Percentiles rank a stretch among this genome's conserved stretches.
Evolutionary conservation across 2,329 filamentous ascomycete genomes (phyloP).

Genomic region (Emergomyces africanus): DNA sequence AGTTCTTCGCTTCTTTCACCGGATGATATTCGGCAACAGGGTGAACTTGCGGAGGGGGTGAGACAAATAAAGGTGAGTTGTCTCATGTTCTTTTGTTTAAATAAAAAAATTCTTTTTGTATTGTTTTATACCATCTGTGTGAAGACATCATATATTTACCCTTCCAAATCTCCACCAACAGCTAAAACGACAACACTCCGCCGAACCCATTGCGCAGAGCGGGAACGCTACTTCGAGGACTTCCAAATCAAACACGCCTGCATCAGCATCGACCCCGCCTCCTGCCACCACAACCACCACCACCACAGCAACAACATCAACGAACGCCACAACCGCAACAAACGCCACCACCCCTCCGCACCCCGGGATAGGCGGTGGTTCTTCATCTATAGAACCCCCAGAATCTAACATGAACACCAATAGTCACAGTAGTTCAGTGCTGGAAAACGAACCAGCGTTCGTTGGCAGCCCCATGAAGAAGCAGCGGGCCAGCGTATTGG

Average conservation of each 20-base stretch:
- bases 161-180: conserved; percentile 17
- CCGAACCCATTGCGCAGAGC: conserved; percentile 37
- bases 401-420: conserved; percentile 9
- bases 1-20: conserved; percentile 39
- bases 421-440: conserved; percentile 2
- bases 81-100: background rate
- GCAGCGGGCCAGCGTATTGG: conserved; percentile 33
- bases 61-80: conserved; percentile 52
- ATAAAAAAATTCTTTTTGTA: background rate
- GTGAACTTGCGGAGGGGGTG: conserved; percentile 50
- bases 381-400: conserved; percentile 7
- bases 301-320: background rate
- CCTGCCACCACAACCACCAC: conserved; percentile 19
- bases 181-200: conserved; percentile 55
- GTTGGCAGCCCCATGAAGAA: conserved; percentile 36
- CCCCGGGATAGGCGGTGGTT: conserved; percentile 6
- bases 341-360: conserved; percentile 27
- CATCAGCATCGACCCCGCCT: conserved; percentile 25
- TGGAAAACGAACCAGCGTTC: conserved; percentile 22
- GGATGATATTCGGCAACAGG: conserved; percentile 47
- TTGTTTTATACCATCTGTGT: background rate
- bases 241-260: conserved; percentile 29
- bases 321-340: conserved; percentile 14
- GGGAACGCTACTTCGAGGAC: conserved; percentile 25
- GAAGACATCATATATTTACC: background rate